A percentile compares a stretch with the other conserved stretches of the same genome.
phyloP scores from a whole-genome alignment of 257 asterid species.

The Datura wrightii region DNA sequence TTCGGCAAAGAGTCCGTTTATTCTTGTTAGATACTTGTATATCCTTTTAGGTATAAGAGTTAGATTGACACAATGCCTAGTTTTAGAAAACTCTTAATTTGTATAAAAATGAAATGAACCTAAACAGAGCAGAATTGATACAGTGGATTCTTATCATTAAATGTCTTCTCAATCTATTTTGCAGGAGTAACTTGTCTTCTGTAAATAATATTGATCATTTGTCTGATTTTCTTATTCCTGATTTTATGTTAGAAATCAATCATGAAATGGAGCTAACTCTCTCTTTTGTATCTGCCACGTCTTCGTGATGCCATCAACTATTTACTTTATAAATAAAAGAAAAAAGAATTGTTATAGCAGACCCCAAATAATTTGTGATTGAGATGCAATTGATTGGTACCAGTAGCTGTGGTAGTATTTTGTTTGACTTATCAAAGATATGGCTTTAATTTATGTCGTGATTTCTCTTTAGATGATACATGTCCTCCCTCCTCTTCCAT shows the following conservation, averaged over 20 bases:
- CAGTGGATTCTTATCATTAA: not conserved
- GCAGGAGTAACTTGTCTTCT: not conserved
- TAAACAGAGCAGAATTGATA: constrained; percentile 4
- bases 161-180: not conserved
- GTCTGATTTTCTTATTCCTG: not conserved
- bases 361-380: not conserved
- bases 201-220: not conserved
- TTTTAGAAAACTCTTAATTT: not conserved
- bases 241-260: constrained; percentile 1
- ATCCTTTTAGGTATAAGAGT: not conserved
- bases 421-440: not conserved
- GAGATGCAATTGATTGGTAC: not conserved
- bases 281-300: not conserved
- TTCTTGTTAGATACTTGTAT: not conserved
- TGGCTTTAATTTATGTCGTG: not conserved
- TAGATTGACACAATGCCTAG: not conserved
- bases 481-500: not conserved
- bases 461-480: not conserved
- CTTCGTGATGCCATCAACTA: constrained; percentile 22
- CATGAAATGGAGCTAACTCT: not conserved
- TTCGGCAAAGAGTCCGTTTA: not conserved
- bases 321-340: not conserved
- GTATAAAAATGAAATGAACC: not conserved
- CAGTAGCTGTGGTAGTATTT: not conserved
- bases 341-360: not conserved